Evolutionary conservation across 164 flowering plant genomes (phyloP).

Genomic region (Nelumbo lutea): DNA sequence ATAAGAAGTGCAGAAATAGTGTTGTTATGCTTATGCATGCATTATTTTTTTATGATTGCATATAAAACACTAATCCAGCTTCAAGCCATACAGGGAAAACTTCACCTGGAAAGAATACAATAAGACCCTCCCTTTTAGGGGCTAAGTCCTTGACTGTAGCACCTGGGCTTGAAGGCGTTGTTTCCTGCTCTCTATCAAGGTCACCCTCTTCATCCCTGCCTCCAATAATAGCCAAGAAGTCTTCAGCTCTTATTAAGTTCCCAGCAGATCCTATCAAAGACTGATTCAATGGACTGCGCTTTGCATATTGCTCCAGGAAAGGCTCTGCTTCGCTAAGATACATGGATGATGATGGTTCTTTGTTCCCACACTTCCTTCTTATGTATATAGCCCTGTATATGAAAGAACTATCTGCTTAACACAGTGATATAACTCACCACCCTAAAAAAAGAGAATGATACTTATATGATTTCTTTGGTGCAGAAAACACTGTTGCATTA

Average conservation of each 20-base stretch:
- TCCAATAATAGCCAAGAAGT: conserved; percentile 76
- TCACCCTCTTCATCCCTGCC: conserved; percentile 89
- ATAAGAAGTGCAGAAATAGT: not conserved
- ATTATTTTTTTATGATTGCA: not conserved
- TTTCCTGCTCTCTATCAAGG: conserved; percentile 43
- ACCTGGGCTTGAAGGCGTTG: conserved; percentile 41
- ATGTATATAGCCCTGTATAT: conserved; percentile 74
- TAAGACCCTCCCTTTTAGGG: conserved; percentile 68
- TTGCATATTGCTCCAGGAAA: conserved; percentile 93
- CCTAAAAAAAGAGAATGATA: not conserved
- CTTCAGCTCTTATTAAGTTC: conserved; percentile 67
- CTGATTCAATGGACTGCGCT: conserved; percentile 71
- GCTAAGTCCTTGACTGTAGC: conserved; percentile 42
- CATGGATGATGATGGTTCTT: conserved; percentile 59
- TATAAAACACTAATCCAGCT: not conserved
- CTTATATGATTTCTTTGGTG: no score
- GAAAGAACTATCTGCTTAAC: not conserved
- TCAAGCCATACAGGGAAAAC: not conserved
- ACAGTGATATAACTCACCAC: not conserved
- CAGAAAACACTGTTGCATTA: no score
- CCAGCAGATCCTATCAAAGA: conserved; percentile 90
- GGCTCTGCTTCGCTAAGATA: conserved; percentile 93
- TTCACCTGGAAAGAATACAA: conserved; percentile 92
- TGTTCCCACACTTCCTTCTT: conserved; percentile 66
- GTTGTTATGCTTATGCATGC: not conserved